Conservation (phyloP, 202 grass and related monocot genomes). For the Cymbopogon flexuosus region DNA sequence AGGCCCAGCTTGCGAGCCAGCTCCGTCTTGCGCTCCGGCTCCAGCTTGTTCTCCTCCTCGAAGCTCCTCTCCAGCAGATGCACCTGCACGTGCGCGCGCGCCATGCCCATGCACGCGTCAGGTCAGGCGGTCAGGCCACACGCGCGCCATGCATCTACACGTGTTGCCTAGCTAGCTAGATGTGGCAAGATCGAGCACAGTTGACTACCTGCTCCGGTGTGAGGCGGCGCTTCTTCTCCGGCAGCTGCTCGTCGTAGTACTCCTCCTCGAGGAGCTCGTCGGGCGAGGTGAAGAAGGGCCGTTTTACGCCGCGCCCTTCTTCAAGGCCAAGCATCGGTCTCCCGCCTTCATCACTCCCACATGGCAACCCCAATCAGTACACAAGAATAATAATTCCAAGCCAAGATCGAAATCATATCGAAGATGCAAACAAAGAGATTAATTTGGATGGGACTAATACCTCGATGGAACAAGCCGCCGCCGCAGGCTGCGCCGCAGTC, state of each 20-base stretch:
- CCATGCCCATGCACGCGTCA: slow-evolving; percentile 1
- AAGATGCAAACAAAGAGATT: not conserved
- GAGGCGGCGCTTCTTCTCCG: slow-evolving; percentile 98
- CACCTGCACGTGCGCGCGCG: too few relatives aligned
- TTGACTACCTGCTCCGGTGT: slow-evolving; percentile 63
- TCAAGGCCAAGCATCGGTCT: slow-evolving; percentile 52
- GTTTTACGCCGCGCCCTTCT: slow-evolving; percentile 66
- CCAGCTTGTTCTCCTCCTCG: slow-evolving; percentile 97
- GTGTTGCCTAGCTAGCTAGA: not conserved
- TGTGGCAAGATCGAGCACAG: not conserved
- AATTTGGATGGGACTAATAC: slow-evolving; percentile 40
- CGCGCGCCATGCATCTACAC: not conserved
- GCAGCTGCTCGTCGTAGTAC: slow-evolving; percentile 97
- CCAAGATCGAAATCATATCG: not conserved
- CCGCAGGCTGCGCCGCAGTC: slow-evolving; percentile 36
- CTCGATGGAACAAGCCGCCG: slow-evolving; percentile 54
- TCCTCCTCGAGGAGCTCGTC: slow-evolving; percentile 89
- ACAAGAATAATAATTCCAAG: slow-evolving; percentile 2
- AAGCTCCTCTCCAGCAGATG: slow-evolving; percentile 86
- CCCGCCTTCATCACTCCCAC: slow-evolving; percentile 50
- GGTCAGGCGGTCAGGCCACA: not conserved
- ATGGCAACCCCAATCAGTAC: slow-evolving; percentile 34
- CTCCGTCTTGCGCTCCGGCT: slow-evolving; percentile 95
- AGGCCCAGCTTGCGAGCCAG: slow-evolving; percentile 81
- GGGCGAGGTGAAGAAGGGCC: slow-evolving; percentile 95